A percentile compares a stretch with the other conserved stretches of the same genome.
phyloP scores from a whole-genome alignment of 2,329 filamentous ascomycete species.

The Xylariaceae sp. region DNA sequence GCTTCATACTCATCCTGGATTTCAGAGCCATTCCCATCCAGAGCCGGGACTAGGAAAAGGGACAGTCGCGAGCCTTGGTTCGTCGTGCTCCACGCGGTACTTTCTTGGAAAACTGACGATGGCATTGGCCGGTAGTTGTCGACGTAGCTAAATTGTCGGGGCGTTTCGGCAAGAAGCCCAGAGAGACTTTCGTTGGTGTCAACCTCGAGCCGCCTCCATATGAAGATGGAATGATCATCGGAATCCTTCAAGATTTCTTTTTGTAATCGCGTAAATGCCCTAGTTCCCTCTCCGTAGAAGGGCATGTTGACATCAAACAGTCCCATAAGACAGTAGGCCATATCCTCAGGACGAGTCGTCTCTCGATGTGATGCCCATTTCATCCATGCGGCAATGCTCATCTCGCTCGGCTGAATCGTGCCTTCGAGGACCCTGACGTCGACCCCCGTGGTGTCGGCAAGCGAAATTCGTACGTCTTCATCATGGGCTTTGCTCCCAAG shows the following conservation, averaged over 20 bases:
- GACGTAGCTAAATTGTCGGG: conserved; percentile 6
- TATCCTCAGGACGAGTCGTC: conserved; percentile 15
- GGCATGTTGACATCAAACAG: conserved; percentile 21
- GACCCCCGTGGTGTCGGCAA: conserved; percentile 13
- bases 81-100: conserved; percentile 14
- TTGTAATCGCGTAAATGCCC: conserved; percentile 18
- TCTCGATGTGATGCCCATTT: conserved; percentile 16
- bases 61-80: conserved; percentile 12
- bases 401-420: conserved; percentile 9
- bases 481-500: conserved; percentile 15
- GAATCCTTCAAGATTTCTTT: conserved; percentile 17
- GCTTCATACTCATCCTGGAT: conserved; percentile 12
- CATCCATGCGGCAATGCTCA: conserved; percentile 14
- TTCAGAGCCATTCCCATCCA: not conserved
- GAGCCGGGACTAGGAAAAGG: conserved; percentile 5
- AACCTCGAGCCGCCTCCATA: not conserved
- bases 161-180: conserved; percentile 17
- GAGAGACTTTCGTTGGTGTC: conserved; percentile 1
- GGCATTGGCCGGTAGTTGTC: conserved; percentile 14
- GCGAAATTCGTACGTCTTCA: conserved; percentile 9
- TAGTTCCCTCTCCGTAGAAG: conserved; percentile 15
- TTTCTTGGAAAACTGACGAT: conserved; percentile 1
- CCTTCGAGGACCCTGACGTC: conserved; percentile 13
- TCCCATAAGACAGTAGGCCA: conserved; percentile 17
- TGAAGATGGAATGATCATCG: conserved; percentile 13